A percentile compares a stretch with the other conserved stretches of the same genome.
Evolutionary conservation across 1,284 basidiomycete genomes (phyloP).

Genomic region (Sanghuangporus weigelae): DNA sequence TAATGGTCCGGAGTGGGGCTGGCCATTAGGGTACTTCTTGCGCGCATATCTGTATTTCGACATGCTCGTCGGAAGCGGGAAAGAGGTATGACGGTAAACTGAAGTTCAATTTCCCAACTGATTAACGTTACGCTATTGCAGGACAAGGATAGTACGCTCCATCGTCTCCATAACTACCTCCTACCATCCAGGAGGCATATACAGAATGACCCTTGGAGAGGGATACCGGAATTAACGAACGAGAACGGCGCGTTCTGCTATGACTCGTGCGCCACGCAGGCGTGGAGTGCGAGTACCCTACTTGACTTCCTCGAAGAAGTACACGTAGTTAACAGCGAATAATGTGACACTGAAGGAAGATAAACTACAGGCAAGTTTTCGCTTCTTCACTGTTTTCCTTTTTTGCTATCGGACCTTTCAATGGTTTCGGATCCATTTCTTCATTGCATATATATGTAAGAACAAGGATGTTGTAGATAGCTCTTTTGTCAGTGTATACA

Average conservation of each 20-base stretch:
- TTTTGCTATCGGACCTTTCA: neutral
- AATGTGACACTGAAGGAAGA: neutral
- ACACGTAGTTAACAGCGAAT: slow-evolving; percentile 30
- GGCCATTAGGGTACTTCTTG: slow-evolving; percentile 93
- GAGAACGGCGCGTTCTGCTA: slow-evolving; percentile 73
- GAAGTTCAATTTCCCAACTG: neutral
- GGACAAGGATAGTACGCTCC: slow-evolving; percentile 69
- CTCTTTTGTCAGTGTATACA: neutral
- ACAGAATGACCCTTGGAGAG: slow-evolving; percentile 79
- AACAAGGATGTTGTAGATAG: neutral
- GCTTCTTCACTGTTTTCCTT: neutral
- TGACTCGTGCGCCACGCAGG: slow-evolving; percentile 89
- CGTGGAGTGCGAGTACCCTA: slow-evolving; percentile 87
- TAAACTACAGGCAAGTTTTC: neutral
- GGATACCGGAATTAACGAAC: slow-evolving; percentile 89
- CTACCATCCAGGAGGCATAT: slow-evolving; percentile 71
- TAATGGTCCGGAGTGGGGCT: slow-evolving; percentile 89
- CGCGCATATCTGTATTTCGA: slow-evolving; percentile 90
- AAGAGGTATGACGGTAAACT: slow-evolving; percentile 45
- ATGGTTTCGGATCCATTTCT: neutral
- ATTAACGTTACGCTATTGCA: slow-evolving; percentile 27
- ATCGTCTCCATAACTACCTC: slow-evolving; percentile 72
- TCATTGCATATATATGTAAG: neutral
- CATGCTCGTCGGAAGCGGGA: slow-evolving; percentile 51
- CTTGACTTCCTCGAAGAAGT: slow-evolving; percentile 82